Conservation (phyloP, 306 rosid genomes). For the Medicago truncatula region DNA sequence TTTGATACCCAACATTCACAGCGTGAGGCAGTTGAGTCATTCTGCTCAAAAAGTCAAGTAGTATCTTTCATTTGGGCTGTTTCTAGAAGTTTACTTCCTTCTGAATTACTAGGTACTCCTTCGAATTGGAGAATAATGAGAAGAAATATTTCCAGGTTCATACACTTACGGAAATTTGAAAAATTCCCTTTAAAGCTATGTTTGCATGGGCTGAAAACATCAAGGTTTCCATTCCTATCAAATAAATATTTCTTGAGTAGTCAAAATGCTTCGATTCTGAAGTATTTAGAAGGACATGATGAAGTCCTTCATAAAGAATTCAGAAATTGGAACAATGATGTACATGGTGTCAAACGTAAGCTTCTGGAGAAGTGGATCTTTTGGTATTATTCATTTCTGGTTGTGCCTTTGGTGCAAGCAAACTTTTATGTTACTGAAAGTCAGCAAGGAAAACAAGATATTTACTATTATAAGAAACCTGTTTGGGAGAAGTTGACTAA, state of each 20-base stretch:
- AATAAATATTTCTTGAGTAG: conserved; percentile 49
- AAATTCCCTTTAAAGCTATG: conserved; percentile 71
- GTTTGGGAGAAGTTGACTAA: conserved; percentile 76
- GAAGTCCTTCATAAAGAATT: conserved; percentile 36
- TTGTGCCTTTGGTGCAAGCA: conserved; percentile 82
- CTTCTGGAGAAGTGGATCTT: conserved; percentile 83
- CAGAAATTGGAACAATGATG: conserved; percentile 48
- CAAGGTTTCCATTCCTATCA: conserved; percentile 68
- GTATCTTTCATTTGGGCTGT: conserved; percentile 93
- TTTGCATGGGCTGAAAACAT: conserved; percentile 66
- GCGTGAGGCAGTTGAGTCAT: conserved; percentile 52
- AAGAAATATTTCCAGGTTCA: conserved; percentile 77
- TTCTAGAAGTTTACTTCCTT: conserved; percentile 78
- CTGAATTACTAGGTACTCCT: conserved; percentile 76
- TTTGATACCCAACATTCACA: conserved; percentile 44
- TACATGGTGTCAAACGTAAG: conserved; percentile 54
- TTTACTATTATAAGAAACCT: conserved; percentile 72
- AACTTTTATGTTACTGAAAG: conserved; percentile 90
- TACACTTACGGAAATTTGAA: conserved; percentile 75
- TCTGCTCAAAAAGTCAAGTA: conserved; percentile 78
- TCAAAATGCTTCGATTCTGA: conserved; percentile 41
- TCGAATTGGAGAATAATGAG: conserved; percentile 76
- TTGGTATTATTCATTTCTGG: conserved; percentile 77
- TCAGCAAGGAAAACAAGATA: conserved; percentile 70
- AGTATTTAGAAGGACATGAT: conserved; percentile 42